A percentile compares a stretch with the other conserved stretches of the same genome.
Conservation (phyloP, 768 basidiomycete species). For the Boletus rubropictus region DNA sequence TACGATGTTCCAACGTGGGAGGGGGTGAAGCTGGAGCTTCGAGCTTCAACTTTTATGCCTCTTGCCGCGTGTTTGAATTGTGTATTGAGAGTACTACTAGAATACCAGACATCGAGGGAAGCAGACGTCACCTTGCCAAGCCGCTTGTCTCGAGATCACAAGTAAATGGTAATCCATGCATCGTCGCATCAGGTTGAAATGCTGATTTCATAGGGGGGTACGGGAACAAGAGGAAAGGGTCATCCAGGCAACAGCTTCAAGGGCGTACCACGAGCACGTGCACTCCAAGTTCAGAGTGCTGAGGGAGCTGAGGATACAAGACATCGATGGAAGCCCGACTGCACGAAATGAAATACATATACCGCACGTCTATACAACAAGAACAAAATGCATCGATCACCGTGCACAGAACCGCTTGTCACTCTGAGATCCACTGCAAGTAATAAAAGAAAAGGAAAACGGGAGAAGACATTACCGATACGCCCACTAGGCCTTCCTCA, state of each 20-base stretch:
- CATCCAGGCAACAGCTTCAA: not conserved
- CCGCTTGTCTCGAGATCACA: not conserved
- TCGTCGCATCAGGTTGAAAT: not conserved
- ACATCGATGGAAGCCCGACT: not conserved
- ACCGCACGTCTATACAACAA: not conserved
- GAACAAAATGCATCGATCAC: not conserved
- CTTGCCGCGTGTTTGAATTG: not conserved
- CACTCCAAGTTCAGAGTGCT: no score
- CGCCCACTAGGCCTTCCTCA: conserved; percentile 14
- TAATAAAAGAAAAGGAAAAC: not conserved
- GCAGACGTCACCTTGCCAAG: not conserved
- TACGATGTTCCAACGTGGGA: not conserved
- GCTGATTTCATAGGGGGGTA: not conserved
- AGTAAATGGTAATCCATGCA: not conserved
- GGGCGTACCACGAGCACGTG: not conserved
- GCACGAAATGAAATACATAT: not conserved
- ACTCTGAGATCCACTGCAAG: not conserved
- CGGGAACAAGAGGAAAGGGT: not conserved
- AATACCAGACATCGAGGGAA: not conserved
- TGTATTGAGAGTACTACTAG: not conserved
- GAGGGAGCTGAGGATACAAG: not conserved
- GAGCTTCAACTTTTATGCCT: not conserved
- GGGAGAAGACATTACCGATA: not conserved
- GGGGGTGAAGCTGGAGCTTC: not conserved
- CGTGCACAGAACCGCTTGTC: not conserved